Evolutionary conservation across 2,329 filamentous ascomycete genomes (phyloP), one percentile per base, ranked within the genome.

Genomic region (Talaromyces atroroseus): DNA sequence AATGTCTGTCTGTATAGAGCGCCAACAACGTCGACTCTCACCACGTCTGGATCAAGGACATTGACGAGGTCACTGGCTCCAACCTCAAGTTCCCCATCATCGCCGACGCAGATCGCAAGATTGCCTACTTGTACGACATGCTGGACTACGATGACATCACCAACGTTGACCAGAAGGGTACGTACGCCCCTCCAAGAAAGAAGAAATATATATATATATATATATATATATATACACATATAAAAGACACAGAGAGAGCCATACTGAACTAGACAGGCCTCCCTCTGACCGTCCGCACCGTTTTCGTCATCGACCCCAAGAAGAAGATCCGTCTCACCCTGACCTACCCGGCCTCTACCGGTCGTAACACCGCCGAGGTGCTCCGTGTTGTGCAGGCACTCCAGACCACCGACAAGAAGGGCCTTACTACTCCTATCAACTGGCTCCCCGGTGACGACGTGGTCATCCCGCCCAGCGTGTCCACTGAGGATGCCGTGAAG

Each of bases 271-370:
- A 29, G 5, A 29, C 23, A 60, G 64, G 64, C 65, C 88, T 92
- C 65, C 90, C 91, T 56, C 92, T 95, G 78, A 96, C 92, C 66
- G 95, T 96, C 77, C 90, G 92, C 68, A 90, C 88, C 65, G 92
- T 96, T 71, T 96, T 95, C 82, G 81, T 96, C 77, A 94, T 96
- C 74, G 91, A 96, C 79, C 91, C 91, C 62, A 85, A 84, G 75
- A 96, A 95, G 86, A 92, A 87, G 74, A 94, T 96, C 77, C 87
- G 92, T 66, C 85, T 92, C 71, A 95, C 90, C 73, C 88, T 96
- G 79, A 86, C 89, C 70, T 96, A 96, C 81, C 92, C 92, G 45
- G 91, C 92, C 60, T 92, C 88, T 58, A 95, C 90, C 47, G 92
- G 92, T 75, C 85, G 88, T 70, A 92, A 91, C 81, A 85, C 86